These are phyloP conservation scores for Furcasterigmium furcatum DNA, from an alignment of 2,329 filamentous ascomycete species.

Conservation along the genomic window DNA sequence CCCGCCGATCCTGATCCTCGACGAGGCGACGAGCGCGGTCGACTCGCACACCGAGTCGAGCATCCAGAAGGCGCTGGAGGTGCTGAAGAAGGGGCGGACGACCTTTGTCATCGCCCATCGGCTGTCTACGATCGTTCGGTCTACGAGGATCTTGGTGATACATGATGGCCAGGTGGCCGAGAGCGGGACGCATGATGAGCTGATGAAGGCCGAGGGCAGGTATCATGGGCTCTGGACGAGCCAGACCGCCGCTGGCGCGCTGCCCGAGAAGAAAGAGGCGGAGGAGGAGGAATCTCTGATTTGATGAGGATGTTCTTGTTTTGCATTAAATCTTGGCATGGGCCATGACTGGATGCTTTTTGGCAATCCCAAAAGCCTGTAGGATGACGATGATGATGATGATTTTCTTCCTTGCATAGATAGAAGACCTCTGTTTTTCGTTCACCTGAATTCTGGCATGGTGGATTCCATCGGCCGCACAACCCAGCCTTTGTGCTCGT, in stretches of 20 bases:
- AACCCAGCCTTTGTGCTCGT: background rate
- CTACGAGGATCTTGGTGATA: conserved; percentile 65
- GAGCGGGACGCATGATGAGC: conserved; percentile 56
- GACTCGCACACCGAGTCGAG: conserved; percentile 67
- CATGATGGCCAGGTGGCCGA: conserved; percentile 61
- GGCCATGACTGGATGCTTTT: too few relatives aligned
- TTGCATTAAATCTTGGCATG: too few relatives aligned
- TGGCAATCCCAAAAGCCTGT: too few relatives aligned
- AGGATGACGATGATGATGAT: too few relatives aligned
- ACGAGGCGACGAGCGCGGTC: conserved; percentile 77
- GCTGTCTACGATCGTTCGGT: conserved; percentile 68
- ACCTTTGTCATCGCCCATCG: conserved; percentile 68
- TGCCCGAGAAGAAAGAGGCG: background rate
- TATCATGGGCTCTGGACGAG: conserved; percentile 66
- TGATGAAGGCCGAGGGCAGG: conserved; percentile 55
- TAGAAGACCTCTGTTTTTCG: too few relatives aligned
- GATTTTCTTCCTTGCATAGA: too few relatives aligned
- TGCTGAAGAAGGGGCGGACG: conserved; percentile 57
- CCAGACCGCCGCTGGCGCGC: conserved; percentile 40
- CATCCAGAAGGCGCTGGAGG: conserved; percentile 59
- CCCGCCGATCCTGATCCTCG: conserved; percentile 72
- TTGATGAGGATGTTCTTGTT: too few relatives aligned
- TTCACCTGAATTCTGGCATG: too few relatives aligned
- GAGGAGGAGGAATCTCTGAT: background rate
- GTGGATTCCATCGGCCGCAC: background rate